Evolutionary conservation across 164 flowering plant genomes (phyloP), one percentile per base, ranked within the genome.

Genomic region (Umbilicus rupestris): DNA sequence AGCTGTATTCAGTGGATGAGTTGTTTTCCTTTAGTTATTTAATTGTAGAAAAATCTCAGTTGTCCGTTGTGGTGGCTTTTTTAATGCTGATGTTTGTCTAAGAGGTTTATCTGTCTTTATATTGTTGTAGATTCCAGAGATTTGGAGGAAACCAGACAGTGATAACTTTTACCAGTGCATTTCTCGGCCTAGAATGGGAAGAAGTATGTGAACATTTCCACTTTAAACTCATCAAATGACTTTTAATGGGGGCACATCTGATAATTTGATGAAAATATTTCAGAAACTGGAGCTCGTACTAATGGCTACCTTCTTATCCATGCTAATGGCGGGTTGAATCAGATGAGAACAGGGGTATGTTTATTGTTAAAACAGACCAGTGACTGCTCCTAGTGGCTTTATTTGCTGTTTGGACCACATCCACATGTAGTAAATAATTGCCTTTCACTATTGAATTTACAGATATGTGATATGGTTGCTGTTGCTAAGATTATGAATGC

Each of bases 401-500:
- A 47, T 47, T 50, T 50, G 57, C 57, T 50, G 22, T 2, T 22
- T 50, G 57, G 57, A 50, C 57, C 57, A 22, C 57, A 50, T 12
- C n/a, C n/a, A n/a, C n/a, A n/a, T n/a, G n/a, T n/a, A n/a, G 29
- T 22, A 50, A 14, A 20, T 50, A 22, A 50, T 50, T 24, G 29
- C 0, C 28, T 50, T 22, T 8, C 57, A 22, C 57, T 22, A 50
- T 60, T 60, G 64, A 24, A 69, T 16, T 17, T 67, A 69, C 78
- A 84, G 90, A 84, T 84, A 71, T 75, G 90, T 64, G 86, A 85
- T 63, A 79, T 85, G 84, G 86, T 82, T 67, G 86, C 79, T 7
- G 67, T 81, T 22, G 78, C 84, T 22, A 79, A 77, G 60, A 26
- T 79, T 44, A 77, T 83, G 84, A 78, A 83, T 70, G 84, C 83